Evolutionary conservation across 1,284 basidiomycete species (phyloP), one percentile per base, ranked within the genome.

Genomic region (Trametes pubescens): DNA sequence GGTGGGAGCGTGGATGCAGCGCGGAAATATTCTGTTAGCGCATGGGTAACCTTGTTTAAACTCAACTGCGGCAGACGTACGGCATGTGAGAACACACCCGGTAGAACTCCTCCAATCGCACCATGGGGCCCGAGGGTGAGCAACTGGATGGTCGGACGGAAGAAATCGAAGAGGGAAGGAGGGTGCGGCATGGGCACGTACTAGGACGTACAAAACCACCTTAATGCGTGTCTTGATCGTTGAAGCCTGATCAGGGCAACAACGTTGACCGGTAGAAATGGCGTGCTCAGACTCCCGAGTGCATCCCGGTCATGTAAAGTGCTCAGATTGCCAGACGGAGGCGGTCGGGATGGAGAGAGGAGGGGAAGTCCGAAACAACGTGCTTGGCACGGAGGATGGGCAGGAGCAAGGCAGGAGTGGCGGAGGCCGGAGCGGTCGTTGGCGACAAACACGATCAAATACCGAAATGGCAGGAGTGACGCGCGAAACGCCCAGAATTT

Each of bases 361-460:
- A 55, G 40, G 40, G 40, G 26, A 32, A 55, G 53, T 14, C 14
- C 14, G 40, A 43, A 21, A 10, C 7, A 13, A n/a, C 13, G 24
- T 29, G 13, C 40, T 32, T 59, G 49, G 51, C 57, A 34, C n/a
- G 16, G 40, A 5, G 18, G 40, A 3, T 14, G 44, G 9, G 14
- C 9, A 34, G 43, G 32, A 38, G 26, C n/a, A 38, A 29, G 29
- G 24, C 9, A 32, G 21, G 16, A 35, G 46, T 16, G 26, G 53
- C 57, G 40, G 51, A 24, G 46, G 29, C 53, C 51, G 61, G 52
- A 55, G 51, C 47, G 57, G 38, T 53, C 51, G 51, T 34, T 26
- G 53, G 65, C 59, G 62, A 55, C 66, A 68, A 68, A 65, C 61
- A 68, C 1, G 55, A 61, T 57, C 66, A 68, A 68, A 68, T 64